Percentiles rank a stretch among this genome's conserved stretches.
Conservation (phyloP, 2,329 filamentous ascomycete species). For the Trichophaea hybrida region DNA sequence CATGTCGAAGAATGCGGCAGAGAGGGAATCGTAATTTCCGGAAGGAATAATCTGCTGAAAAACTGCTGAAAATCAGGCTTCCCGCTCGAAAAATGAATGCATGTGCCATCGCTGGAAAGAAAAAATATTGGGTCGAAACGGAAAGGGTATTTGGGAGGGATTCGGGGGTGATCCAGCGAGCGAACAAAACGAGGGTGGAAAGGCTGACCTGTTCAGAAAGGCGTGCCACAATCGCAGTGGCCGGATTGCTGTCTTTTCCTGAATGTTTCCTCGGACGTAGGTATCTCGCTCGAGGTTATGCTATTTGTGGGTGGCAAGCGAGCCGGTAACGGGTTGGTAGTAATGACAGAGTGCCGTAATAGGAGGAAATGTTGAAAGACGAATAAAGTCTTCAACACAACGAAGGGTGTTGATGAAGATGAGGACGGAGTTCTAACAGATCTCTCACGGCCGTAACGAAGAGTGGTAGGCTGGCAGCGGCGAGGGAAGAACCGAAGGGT, state of each 20-base stretch:
- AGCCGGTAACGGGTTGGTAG: background rate
- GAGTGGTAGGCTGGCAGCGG: constrained; percentile 12
- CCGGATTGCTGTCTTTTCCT: background rate
- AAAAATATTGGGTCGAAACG: constrained; percentile 15
- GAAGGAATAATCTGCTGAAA: constrained; percentile 8
- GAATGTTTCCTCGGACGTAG: background rate
- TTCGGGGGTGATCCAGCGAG: constrained; percentile 8
- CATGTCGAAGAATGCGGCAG: constrained; percentile 22
- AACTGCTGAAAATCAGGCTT: constrained; percentile 19
- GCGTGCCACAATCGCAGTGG: background rate
- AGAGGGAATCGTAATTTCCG: constrained; percentile 19
- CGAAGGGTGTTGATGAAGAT: background rate
- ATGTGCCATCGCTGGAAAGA: constrained; percentile 11
- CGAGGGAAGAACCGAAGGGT: constrained; percentile 6
- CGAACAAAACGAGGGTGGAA: background rate
- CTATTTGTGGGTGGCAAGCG: background rate
- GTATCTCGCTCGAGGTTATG: background rate
- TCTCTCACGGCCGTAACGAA: background rate
- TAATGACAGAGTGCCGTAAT: background rate
- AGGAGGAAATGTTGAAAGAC: background rate
- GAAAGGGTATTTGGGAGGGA: constrained; percentile 10
- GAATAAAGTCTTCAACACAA: background rate
- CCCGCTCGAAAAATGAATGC: background rate
- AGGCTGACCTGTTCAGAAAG: constrained; percentile 5
- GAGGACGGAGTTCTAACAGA: background rate